Evolutionary conservation across 2,329 filamentous ascomycete species (phyloP).

Genomic region (Fusarium decemcellulare): DNA sequence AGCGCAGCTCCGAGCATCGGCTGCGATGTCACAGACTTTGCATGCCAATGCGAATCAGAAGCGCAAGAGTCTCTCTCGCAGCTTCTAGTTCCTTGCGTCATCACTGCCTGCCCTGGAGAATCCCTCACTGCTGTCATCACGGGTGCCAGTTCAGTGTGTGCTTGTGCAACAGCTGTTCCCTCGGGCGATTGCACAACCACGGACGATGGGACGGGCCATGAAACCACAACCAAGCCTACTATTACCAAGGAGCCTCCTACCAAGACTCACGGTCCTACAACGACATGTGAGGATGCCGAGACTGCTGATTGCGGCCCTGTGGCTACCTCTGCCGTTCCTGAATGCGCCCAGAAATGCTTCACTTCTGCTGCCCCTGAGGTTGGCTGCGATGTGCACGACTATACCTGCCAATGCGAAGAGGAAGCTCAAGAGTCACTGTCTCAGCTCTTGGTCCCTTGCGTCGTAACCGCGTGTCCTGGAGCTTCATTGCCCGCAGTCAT

Average conservation of each 20-base stretch:
- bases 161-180: slow-evolving; percentile 25
- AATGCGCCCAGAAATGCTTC: slow-evolving; percentile 48
- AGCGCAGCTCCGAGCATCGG: slow-evolving; percentile 46
- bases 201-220: background rate
- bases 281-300: slow-evolving; percentile 25
- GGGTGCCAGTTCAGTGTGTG: slow-evolving; percentile 41
- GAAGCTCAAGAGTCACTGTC: slow-evolving; percentile 43
- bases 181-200: slow-evolving; percentile 17
- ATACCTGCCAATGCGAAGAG: slow-evolving; percentile 47
- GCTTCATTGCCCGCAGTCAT: slow-evolving; percentile 45
- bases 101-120: slow-evolving; percentile 39
- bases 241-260: background rate
- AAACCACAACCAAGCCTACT: background rate
- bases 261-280: slow-evolving; percentile 2
- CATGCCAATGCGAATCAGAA: slow-evolving; percentile 46
- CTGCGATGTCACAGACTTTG: slow-evolving; percentile 46
- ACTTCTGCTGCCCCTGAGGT: slow-evolving; percentile 41
- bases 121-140: slow-evolving; percentile 43
- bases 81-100: slow-evolving; percentile 46
- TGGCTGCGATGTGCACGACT: slow-evolving; percentile 46
- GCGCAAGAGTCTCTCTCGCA: slow-evolving; percentile 41
- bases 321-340: slow-evolving; percentile 44
- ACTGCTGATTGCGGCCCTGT: slow-evolving; percentile 43
- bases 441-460: slow-evolving; percentile 46
- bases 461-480: slow-evolving; percentile 44